Conservation (phyloP, 2,329 filamentous ascomycete species). For the Colletotrichum paranaense region DNA sequence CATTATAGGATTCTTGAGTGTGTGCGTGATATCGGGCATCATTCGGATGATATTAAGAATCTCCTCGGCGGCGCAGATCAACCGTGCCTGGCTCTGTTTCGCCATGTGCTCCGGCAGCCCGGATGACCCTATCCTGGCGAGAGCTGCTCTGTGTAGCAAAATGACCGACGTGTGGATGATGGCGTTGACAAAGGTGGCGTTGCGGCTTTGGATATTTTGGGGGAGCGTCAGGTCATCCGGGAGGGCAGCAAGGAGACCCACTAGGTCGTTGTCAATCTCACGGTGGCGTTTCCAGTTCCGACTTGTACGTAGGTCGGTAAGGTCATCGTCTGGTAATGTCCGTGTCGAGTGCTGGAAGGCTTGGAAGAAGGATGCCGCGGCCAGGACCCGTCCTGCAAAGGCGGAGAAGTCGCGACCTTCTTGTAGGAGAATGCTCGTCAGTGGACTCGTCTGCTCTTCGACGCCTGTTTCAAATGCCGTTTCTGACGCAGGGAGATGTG, state of each 20-base stretch:
- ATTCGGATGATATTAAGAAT: constrained; percentile 76
- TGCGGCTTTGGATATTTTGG: constrained; percentile 66
- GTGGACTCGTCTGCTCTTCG: constrained; percentile 60
- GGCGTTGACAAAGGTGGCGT: constrained; percentile 72
- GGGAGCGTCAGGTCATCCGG: constrained; percentile 70
- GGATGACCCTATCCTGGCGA: constrained; percentile 75
- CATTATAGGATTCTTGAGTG: constrained; percentile 75
- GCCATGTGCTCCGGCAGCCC: constrained; percentile 51
- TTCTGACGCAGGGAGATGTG: constrained; percentile 71
- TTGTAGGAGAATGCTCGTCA: constrained; percentile 61
- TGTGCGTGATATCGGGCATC: constrained; percentile 50
- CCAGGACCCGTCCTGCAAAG: constrained; percentile 68
- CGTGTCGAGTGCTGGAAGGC: constrained; percentile 73
- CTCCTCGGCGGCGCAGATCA: constrained; percentile 74
- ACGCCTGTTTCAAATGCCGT: constrained; percentile 68
- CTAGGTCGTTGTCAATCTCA: constrained; percentile 70
- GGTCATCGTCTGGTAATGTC: constrained; percentile 65
- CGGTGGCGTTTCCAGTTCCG: constrained; percentile 76
- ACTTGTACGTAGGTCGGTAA: constrained; percentile 71
- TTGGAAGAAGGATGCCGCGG: constrained; percentile 66
- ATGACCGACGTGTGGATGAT: constrained; percentile 76
- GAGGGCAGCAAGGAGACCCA: constrained; percentile 68
- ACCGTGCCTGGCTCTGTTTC: constrained; percentile 73
- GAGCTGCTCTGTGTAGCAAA: constrained; percentile 76
- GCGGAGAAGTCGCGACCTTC: constrained; percentile 62